A percentile compares a stretch with the other conserved stretches of the same genome.
phyloP scores from a whole-genome alignment of 805 yeast species.

The Suhomyces vadensis region DNA sequence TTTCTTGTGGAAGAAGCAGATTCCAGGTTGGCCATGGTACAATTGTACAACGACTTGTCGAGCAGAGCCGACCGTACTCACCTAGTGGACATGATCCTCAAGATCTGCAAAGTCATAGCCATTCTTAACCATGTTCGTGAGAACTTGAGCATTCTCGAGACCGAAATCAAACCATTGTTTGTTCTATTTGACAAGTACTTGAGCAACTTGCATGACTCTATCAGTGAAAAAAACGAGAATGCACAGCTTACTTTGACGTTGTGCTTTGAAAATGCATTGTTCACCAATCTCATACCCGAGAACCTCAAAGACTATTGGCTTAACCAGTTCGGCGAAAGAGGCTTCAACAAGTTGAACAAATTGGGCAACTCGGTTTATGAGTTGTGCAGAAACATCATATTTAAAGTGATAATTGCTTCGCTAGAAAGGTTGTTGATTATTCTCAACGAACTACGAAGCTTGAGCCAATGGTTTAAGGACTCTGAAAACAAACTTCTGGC shows the following conservation, averaged over 20 bases:
- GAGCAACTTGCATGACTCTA: constrained; percentile 31
- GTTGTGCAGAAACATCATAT: constrained; percentile 45
- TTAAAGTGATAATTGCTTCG: constrained; percentile 53
- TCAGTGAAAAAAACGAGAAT: constrained; percentile 14
- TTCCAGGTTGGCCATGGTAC: constrained; percentile 12
- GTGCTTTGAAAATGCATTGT: constrained; percentile 44
- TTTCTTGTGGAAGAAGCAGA: constrained; percentile 21
- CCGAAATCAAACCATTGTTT: constrained; percentile 28
- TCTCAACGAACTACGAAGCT: constrained; percentile 43
- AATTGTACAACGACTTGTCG: constrained; percentile 16
- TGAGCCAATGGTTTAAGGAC: constrained; percentile 37
- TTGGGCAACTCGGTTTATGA: constrained; percentile 54
- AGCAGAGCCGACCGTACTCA: constrained; percentile 9
- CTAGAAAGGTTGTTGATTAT: constrained; percentile 55
- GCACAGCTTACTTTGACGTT: constrained; percentile 12
- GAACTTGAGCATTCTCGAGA: constrained; percentile 19
- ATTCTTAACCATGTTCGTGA: constrained; percentile 24
- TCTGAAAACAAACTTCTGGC: constrained; percentile 13
- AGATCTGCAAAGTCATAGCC: constrained; percentile 28
- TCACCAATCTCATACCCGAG: constrained; percentile 56
- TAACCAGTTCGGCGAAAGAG: constrained; percentile 68
- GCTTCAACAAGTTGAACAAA: constrained; percentile 55
- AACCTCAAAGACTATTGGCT: constrained; percentile 58
- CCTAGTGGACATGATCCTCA: constrained; percentile 23
- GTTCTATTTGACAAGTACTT: constrained; percentile 33